Conservation (phyloP, 176 grass and related monocot species). For the Musa beccarii region DNA sequence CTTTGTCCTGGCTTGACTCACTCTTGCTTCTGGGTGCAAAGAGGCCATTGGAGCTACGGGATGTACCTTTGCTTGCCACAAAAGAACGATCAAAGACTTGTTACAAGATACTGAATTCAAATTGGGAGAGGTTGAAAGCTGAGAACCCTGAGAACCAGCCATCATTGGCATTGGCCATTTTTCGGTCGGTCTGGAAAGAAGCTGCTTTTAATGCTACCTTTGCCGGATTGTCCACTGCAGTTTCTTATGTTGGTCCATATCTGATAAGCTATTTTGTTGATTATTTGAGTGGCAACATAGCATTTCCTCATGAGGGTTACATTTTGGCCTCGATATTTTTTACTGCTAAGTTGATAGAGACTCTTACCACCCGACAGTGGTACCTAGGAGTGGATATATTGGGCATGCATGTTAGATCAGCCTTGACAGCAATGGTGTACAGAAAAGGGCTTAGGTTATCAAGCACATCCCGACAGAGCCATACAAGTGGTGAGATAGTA, state of each 20-base stretch:
- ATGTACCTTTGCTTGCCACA: constrained; percentile 68
- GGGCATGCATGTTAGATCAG: constrained; percentile 98
- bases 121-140: constrained; percentile 52
- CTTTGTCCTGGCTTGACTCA: constrained; percentile 57
- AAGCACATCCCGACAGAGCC: constrained; percentile 63
- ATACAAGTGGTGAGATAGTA: constrained; percentile 90
- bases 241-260: constrained; percentile 84
- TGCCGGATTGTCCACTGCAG: constrained; percentile 68
- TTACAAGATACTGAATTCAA: constrained; percentile 62
- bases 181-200: constrained; percentile 74
- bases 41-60: constrained; percentile 64
- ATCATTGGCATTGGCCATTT: constrained; percentile 57
- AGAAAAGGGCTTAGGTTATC: constrained; percentile 85
- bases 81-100: constrained; percentile 75
- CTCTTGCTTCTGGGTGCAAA: constrained; percentile 58
- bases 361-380: constrained; percentile 79
- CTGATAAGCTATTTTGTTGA: constrained; percentile 91
- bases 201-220: constrained; percentile 53
- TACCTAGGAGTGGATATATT: constrained; percentile 92
- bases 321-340: constrained; percentile 85
- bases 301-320: constrained; percentile 82
- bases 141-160: constrained; percentile 36
- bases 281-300: constrained; percentile 83
- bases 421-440: constrained; percentile 85
- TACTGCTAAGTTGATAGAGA: constrained; percentile 64